Evolutionary conservation across 2,329 filamentous ascomycete species (phyloP), one percentile per base, ranked within the genome.

Genomic region (Fusarium cicatricum): DNA sequence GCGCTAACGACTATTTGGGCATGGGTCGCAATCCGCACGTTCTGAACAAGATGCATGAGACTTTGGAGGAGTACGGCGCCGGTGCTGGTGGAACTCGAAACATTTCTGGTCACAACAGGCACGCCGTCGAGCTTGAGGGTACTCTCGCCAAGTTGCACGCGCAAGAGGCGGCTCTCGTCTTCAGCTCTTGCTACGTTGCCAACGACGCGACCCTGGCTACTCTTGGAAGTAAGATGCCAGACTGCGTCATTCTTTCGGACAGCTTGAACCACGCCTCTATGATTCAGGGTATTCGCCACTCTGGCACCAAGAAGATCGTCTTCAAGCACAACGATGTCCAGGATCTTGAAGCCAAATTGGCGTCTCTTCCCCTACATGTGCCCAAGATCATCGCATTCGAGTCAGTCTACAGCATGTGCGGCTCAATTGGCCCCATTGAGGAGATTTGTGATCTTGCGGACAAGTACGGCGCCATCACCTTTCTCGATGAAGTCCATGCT

Each of bases 351-450:
- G 86, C 86, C 44, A 98, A 99, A 78, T 82, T 99, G 64, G 92
- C 93, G 3, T 90, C 92, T 11, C 83, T 99, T 36, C 92, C 94
- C 1, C 79, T 90, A 1, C 84, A 95, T 57, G 85, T 91, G 31
- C 95, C 95, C 53, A 99, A 99, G 82, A 97, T 99, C 65, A 99
- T 99, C 64, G 95, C 95, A 3, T 99, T 98, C 64, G 95, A 99
- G 78, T 97, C 92, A 26, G 95, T 99, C 4, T 99, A 99, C 80
- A 97, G 92, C 80, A 99, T 99, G 95, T 99, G 95, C 73, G 95
- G 95, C 60, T 97, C 92, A 14, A 91, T 99, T 72, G 95, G 92
- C 0, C 95, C 95, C 1, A 99, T 99, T 67, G 91, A 93, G 77
- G 89, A 89, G 72, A 98, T 99, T 60, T 98, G 94, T 74, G 92